Evolutionary conservation across 305 asterid genomes (phyloP), one percentile per base, ranked within the genome.

Genomic region (Euphrasia arctica): DNA sequence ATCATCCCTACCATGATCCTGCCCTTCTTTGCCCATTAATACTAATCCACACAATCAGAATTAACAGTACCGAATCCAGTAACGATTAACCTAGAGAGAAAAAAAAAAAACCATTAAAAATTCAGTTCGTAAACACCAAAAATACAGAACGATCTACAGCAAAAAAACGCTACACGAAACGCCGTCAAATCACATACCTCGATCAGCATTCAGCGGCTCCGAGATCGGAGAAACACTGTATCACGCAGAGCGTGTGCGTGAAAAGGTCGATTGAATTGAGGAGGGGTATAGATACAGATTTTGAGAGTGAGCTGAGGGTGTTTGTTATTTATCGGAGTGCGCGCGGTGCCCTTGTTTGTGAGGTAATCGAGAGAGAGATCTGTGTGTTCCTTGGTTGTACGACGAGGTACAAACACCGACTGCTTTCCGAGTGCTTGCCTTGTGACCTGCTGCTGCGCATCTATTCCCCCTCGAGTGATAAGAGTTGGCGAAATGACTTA

Each of bases 1-100:
- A 34, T 83, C 88, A 64, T 64, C 67, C 68, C 62, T 76, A 52
- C 95, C 91, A 63, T 71, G 73, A 67, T 77, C 63, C 32, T 86
- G 65, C 77, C 85, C 91, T 70, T 92, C 96, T 78, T 81, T 90
- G 4, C 96, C 97, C 97, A 90, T 86, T 65, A 77, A 70, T 51
- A 18, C n/a, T n/a, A 54, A 34, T 57, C 73, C 57, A 27, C 13
- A 49, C 5, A 11, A 48, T 9, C 0, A 11, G 2, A 48, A 48
- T 1, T 48, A 4, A 11, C 18, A 64, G 47, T 42, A 54, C 31
- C 10, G 41, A n/a, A 5, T 9, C 63, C 68, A 54, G 51, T 58
- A 51, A 32, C 39, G 39, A 36, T 36, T 7, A 58, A 67, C 76
- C 79, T 67, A 55, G 22, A 25, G 27, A 51, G 10, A 51, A 43